Evolutionary conservation across 2,329 filamentous ascomycete species (phyloP), one percentile per base, ranked within the genome.

Genomic region (Exophiala spinifera): DNA sequence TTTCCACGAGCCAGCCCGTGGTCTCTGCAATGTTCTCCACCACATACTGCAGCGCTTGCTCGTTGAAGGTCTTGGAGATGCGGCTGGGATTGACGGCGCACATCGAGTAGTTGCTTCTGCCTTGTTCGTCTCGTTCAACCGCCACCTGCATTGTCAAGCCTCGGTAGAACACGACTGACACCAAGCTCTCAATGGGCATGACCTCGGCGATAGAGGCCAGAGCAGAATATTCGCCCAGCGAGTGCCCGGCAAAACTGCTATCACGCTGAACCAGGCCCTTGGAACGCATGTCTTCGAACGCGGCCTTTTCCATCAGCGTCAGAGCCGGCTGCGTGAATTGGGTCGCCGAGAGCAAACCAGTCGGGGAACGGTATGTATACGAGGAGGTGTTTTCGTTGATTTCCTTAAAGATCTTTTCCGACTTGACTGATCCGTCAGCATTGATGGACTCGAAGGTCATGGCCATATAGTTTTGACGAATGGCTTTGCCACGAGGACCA

Each of bases 401-500:
- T 67, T 95, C 91, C 79, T 99, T 97, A 83, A 99, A 99, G 70
- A 99, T 99, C 76, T 92, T 95, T 80, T 99, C 94, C 0, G 94
- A 96, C 75, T 96, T 97, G 77, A 96, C 91, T 33, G 84, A 84
- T 21, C 94, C 94, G 71, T 99, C 94, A 1, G 89, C 78, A 55
- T 87, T 88, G 49, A 99, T 91, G n/a, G 92, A 95, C 78, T 99
- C 94, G 74, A 97, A 99, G 45, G 92, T 97, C 94, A 99, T 99
- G 56, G 92, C 86, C 88, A 97, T 97, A 79, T 99, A 99, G 76
- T 99, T 99, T 69, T 96, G 88, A 60, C 94, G 90, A 65, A 99
- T 99, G 48, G 90, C 91, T 77, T 97, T 99, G 69, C 94, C 94
- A 55, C 90, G 88, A 59, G 94, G 91, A 46, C 94, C 94, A 76